Percentiles rank a stretch among this genome's conserved stretches.
Evolutionary conservation across 805 yeast species (phyloP).

Genomic region (Pichia nanzhaoensis): DNA sequence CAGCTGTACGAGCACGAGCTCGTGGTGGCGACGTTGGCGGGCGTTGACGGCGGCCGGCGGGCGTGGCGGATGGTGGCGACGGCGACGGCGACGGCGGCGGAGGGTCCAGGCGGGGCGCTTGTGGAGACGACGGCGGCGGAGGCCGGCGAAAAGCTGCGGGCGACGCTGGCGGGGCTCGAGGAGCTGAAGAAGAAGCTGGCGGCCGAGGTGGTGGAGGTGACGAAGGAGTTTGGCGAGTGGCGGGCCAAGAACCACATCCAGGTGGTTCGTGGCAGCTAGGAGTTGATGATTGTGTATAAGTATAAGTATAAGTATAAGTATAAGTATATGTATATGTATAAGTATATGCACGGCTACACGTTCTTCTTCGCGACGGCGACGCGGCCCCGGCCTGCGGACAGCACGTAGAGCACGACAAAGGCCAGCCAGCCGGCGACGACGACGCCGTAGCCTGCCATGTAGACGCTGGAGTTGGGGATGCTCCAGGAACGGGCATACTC

Average conservation of each 20-base stretch:
- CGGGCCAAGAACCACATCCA: slow-evolving; percentile 43
- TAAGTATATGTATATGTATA: background rate
- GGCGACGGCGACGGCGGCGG: slow-evolving; percentile 46
- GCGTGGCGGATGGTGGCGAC: slow-evolving; percentile 87
- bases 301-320: background rate
- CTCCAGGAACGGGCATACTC: slow-evolving; percentile 92
- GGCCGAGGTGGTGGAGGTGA: slow-evolving; percentile 34
- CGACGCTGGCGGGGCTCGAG: slow-evolving; percentile 45
- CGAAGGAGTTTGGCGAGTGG: slow-evolving; percentile 42
- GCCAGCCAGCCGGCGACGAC: slow-evolving; percentile 73
- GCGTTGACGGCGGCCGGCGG: slow-evolving; percentile 52
- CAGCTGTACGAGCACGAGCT: slow-evolving; percentile 43
- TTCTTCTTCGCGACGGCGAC: slow-evolving; percentile 19
- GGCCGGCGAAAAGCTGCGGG: slow-evolving; percentile 54
- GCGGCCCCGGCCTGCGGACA: slow-evolving; percentile 26
- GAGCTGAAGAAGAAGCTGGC: slow-evolving; percentile 34
- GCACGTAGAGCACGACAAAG: slow-evolving; percentile 61
- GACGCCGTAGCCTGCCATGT: slow-evolving; percentile 59
- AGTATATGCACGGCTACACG: slow-evolving; percentile 1
- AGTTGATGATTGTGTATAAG: too few relatives aligned
- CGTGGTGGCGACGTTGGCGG: slow-evolving; percentile 51
- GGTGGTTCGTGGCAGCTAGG: slow-evolving; percentile 33
- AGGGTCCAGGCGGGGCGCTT: slow-evolving; percentile 40
- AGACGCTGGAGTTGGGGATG: slow-evolving; percentile 90
- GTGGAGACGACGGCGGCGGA: slow-evolving; percentile 79